These are phyloP conservation scores for Neurospora sp. DNA, from an alignment of 495 filamentous ascomycete genomes.

Conservation along the genomic window DNA sequence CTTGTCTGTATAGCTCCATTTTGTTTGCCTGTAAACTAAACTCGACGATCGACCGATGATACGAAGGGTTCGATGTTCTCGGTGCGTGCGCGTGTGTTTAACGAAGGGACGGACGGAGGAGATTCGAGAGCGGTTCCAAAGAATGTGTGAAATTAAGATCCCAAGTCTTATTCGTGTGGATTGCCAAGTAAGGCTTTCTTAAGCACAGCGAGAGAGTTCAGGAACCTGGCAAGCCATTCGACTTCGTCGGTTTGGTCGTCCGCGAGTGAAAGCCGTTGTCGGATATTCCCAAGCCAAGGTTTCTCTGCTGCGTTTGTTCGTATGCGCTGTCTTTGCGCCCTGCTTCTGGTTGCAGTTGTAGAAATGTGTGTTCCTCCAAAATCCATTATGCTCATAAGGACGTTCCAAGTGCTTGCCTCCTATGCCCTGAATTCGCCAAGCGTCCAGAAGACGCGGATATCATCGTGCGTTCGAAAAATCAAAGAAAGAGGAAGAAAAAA, in stretches of 20 bases:
- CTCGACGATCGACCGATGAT: background rate
- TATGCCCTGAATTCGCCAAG: background rate
- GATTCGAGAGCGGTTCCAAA: background rate
- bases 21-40: background rate
- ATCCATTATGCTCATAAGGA: background rate
- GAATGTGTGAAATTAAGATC: background rate
- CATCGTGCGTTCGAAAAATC: background rate
- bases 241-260: background rate
- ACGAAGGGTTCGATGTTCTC: background rate
- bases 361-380: background rate
- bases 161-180: background rate
- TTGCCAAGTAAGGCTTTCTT: background rate
- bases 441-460: background rate
- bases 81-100: background rate
- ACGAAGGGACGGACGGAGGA: background rate
- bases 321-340: background rate
- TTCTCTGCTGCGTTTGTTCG: background rate
- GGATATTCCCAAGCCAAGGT: background rate
- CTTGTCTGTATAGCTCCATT: background rate
- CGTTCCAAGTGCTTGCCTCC: background rate
- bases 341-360: background rate
- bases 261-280: background rate
- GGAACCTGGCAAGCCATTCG: background rate
- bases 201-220: background rate
- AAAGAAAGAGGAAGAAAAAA: background rate